Evolutionary conservation across 164 flowering plant genomes (phyloP).

Genomic region (Umbellularia californica): DNA sequence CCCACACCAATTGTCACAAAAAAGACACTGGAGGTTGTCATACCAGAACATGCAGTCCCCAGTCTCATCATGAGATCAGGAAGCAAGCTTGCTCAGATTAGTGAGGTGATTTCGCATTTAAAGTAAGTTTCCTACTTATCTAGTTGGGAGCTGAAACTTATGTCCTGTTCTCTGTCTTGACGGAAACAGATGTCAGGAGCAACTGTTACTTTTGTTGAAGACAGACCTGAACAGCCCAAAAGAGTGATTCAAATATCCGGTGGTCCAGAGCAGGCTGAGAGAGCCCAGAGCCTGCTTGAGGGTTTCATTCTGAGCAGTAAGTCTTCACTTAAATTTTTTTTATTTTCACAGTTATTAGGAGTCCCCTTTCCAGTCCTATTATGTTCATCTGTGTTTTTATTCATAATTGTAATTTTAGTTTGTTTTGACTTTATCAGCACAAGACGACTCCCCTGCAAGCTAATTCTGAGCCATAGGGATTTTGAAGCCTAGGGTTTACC

Average conservation of each 20-base stretch:
- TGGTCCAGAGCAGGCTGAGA: constrained; percentile 91
- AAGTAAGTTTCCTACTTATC: background rate
- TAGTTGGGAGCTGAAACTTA: background rate
- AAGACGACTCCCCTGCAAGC: constrained; percentile 44
- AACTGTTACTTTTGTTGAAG: constrained; percentile 66
- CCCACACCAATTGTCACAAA: constrained; percentile 74
- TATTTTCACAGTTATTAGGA: background rate
- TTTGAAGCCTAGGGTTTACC: background rate
- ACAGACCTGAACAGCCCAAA: constrained; percentile 56
- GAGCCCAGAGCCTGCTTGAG: constrained; percentile 96
- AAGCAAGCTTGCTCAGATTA: constrained; percentile 82
- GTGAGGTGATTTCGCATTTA: constrained; percentile 53
- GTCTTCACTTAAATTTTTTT: constrained; percentile 11
- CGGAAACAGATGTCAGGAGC: constrained; percentile 81
- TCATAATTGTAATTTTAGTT: constrained; percentile 6
- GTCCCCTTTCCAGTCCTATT: background rate
- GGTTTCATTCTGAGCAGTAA: constrained; percentile 98
- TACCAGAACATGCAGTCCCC: constrained; percentile 76
- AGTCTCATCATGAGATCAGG: constrained; percentile 75
- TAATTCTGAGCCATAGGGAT: constrained; percentile 1
- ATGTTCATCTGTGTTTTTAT: background rate
- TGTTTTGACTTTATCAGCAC: constrained; percentile 31
- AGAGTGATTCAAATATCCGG: constrained; percentile 86
- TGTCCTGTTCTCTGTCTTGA: background rate
- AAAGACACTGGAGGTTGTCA: constrained; percentile 82